Evolutionary conservation across 345 rosid genomes (phyloP).

Genomic region (Durio zibethinus): DNA sequence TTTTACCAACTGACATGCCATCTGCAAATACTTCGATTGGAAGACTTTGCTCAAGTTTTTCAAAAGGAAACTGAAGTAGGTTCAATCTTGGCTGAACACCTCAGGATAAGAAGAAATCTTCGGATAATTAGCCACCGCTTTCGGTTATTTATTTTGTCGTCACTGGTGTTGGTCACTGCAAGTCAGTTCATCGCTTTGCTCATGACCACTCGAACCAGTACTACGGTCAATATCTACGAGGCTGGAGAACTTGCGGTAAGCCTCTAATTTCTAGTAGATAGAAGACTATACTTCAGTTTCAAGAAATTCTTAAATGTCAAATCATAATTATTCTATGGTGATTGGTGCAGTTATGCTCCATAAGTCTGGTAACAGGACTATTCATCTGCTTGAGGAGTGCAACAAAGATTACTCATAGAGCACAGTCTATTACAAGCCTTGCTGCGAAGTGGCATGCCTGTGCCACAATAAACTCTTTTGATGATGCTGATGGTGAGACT

Average conservation of each 20-base stretch:
- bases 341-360: constrained; percentile 64
- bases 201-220: constrained; percentile 48
- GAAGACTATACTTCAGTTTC: background rate
- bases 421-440: constrained; percentile 76
- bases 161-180: constrained; percentile 63
- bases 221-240: constrained; percentile 62
- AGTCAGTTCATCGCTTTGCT: constrained; percentile 71
- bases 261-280: background rate
- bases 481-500: constrained; percentile 64
- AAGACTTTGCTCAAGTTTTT: constrained; percentile 74
- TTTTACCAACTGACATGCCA: constrained; percentile 62
- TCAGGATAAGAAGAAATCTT: constrained; percentile 59
- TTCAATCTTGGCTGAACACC: constrained; percentile 59
- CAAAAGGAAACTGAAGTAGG: constrained; percentile 65
- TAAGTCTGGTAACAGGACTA: constrained; percentile 71
- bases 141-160: constrained; percentile 58
- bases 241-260: constrained; percentile 75
- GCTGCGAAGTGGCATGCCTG: constrained; percentile 90
- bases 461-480: constrained; percentile 75
- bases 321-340: background rate
- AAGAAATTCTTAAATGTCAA: background rate
- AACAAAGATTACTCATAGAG: constrained; percentile 85
- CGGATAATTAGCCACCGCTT: constrained; percentile 80
- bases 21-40: constrained; percentile 66
- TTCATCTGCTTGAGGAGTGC: constrained; percentile 90